Evolutionary conservation across 2,329 filamentous ascomycete species (phyloP), one percentile per base, ranked within the genome.

Genomic region (Colletotrichum sp.): DNA sequence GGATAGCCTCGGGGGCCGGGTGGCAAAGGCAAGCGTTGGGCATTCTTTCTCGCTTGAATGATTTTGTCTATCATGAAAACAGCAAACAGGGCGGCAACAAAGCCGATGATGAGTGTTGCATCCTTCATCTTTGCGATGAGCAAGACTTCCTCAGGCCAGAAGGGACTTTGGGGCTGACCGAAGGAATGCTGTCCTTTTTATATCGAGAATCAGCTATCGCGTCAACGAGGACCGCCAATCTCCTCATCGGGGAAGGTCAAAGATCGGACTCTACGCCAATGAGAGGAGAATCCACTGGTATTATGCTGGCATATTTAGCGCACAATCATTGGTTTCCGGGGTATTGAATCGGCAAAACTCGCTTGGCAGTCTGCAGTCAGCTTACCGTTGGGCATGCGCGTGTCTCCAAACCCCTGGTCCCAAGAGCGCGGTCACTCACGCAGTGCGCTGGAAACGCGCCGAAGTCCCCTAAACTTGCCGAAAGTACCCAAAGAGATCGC

Each of bases 1-100:
- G 87, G 86, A 18, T 86, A 77, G 1, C 82, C 82, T 15, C 71
- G 81, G 78, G 79, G 84, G 66, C 78, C 82, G 59, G 77, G 83
- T 44, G 72, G 81, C 6, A 65, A 34, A 8, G 69, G 69, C 13
- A 65, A 39, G 15, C 18, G 28, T 16, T 3, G 5, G 7, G 57
- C 36, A 48, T 63, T 48, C 39, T 36, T 64, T 28, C 18, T 55
- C 9, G 66, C 66, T 24, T 59, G 66, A n/a, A 68, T 24, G 8
- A 68, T 16, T 1, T 59, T 57, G 44, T 68, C 66, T n/a, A 59
- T 16, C 3, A 59, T 16, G 7, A 26, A 68, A 32, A 68, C 13
- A 6, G 15, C 10, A 22, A 59, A 1, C 7, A 68, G 66, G 18
- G 28, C 32, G 48, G 30, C 66, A 9, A 22, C 48, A 10, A 68